Evolutionary conservation across 179 eudicot species (phyloP).

Genomic region (Patellifolia procumbens): DNA sequence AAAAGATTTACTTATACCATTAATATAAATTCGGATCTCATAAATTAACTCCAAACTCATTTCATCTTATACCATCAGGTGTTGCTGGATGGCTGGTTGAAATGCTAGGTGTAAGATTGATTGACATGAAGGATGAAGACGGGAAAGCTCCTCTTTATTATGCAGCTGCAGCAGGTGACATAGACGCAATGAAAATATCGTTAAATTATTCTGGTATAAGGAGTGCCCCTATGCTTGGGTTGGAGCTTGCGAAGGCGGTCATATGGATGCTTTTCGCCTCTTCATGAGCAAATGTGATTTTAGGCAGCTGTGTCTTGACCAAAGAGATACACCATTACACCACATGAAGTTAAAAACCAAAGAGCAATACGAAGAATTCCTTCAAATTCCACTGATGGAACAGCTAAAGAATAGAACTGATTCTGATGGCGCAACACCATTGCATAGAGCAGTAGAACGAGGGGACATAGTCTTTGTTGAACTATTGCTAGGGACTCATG

Average conservation of each 20-base stretch:
- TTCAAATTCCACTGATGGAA: not conserved
- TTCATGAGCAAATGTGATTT: not conserved
- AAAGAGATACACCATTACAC: slow-evolving; percentile 7
- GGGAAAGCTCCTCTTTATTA: not conserved
- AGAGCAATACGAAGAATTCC: not conserved
- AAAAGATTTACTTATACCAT: no score
- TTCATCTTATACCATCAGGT: not conserved
- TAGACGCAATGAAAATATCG: not conserved
- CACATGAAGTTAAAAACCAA: not conserved
- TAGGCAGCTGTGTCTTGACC: not conserved
- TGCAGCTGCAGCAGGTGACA: not conserved
- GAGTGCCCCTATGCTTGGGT: not conserved
- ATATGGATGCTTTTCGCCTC: not conserved
- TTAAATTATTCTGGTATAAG: no score
- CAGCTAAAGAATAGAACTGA: not conserved
- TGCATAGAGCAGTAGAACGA: slow-evolving; percentile 4
- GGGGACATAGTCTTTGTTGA: not conserved
- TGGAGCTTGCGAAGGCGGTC: slow-evolving; percentile 1
- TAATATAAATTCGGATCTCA: no score
- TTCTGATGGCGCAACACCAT: slow-evolving; percentile 2
- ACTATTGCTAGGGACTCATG: not conserved
- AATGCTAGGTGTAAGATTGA: no score
- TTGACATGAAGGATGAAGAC: not conserved
- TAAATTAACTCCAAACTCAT: not conserved
- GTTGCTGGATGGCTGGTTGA: not conserved